Percentiles rank a stretch among this genome's conserved stretches.
Evolutionary conservation across 179 eudicot species (phyloP).

Genomic region (Actinidia polygama): DNA sequence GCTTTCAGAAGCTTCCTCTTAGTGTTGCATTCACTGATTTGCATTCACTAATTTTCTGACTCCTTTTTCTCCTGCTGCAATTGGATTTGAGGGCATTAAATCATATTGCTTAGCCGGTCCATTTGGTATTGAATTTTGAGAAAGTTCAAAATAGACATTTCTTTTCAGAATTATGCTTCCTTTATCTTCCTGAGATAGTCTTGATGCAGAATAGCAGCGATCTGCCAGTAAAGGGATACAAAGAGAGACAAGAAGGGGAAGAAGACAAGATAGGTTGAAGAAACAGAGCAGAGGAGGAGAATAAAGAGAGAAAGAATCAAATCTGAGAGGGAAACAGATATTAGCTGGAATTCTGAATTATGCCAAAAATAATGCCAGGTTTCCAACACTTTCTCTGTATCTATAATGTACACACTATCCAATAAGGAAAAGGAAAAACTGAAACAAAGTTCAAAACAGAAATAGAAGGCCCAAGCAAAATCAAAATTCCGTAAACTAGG

Average conservation of each 20-base stretch:
- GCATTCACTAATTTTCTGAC: neutral
- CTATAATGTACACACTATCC: neutral
- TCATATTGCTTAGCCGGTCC: neutral
- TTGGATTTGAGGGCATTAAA: neutral
- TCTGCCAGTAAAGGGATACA: neutral
- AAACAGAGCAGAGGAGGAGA: neutral
- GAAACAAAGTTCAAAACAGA: neutral
- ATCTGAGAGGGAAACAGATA: neutral
- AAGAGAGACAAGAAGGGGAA: neutral
- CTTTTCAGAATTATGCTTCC: constrained; percentile 6
- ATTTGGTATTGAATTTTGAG: neutral
- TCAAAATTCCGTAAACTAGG: no score
- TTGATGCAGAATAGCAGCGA: neutral
- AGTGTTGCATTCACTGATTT: neutral
- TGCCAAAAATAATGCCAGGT: neutral
- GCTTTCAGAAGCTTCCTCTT: constrained; percentile 10
- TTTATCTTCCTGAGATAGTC: neutral
- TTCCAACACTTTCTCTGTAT: neutral
- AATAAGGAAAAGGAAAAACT: neutral
- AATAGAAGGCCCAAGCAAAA: neutral
- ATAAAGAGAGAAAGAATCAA: neutral
- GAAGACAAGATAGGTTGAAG: neutral
- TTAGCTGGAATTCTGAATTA: neutral
- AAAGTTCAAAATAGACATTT: neutral
- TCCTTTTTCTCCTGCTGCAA: neutral